Conservation (phyloP, 306 rosid species). For the Vigna radiata region DNA sequence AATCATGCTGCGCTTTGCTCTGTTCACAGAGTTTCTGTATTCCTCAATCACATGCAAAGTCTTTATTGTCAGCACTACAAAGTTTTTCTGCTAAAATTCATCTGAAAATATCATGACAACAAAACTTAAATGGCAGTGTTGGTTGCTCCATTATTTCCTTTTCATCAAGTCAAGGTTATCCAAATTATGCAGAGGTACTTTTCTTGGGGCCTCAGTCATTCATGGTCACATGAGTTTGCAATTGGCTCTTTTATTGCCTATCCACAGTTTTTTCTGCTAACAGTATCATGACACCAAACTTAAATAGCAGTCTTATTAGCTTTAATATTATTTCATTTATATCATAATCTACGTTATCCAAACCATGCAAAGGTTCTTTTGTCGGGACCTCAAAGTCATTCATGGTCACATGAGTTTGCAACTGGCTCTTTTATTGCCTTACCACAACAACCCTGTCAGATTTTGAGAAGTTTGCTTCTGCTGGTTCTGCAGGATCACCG, state of each 20-base stretch:
- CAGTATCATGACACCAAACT: not conserved
- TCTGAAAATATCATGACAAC: not conserved
- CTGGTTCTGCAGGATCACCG: slow-evolving; percentile 21
- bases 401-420: slow-evolving; percentile 38
- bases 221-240: slow-evolving; percentile 36
- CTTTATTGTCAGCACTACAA: not conserved
- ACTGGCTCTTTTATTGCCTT: slow-evolving; percentile 34
- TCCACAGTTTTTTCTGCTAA: not conserved
- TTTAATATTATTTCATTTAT: not conserved
- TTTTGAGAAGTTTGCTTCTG: not conserved
- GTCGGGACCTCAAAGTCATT: slow-evolving; percentile 1
- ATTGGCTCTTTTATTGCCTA: slow-evolving; percentile 33
- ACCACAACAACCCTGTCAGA: not conserved
- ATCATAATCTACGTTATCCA: not conserved
- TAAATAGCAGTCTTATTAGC: slow-evolving; percentile 19
- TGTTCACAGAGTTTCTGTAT: not conserved
- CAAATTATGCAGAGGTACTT: slow-evolving; percentile 3
- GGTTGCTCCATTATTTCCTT: not conserved
- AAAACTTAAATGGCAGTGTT: not conserved
- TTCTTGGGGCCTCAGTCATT: slow-evolving; percentile 6
- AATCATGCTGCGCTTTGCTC: not conserved
- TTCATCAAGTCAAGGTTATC: not conserved
- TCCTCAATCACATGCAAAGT: not conserved
- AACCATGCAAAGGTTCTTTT: slow-evolving; percentile 8
- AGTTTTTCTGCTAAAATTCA: not conserved